Evolutionary conservation across 2,329 filamentous ascomycete species (phyloP).

Genomic region (Fusarium circinatum): DNA sequence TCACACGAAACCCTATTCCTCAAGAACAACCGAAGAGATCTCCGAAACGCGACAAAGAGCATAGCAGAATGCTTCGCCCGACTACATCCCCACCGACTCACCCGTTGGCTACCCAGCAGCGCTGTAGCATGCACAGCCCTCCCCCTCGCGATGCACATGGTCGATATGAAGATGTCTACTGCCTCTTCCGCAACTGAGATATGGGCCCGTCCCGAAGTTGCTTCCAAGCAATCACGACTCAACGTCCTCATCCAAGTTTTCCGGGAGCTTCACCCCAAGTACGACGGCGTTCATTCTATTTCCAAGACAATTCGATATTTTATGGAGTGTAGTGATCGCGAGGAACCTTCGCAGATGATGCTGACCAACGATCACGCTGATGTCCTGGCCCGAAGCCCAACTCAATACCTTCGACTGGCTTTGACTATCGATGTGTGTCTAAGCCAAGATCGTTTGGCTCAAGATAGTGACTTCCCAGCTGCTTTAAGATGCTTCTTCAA

Average conservation of each 20-base stretch:
- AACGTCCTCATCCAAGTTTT: constrained; percentile 36
- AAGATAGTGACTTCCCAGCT: constrained; percentile 32
- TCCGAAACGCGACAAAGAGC: constrained; percentile 25
- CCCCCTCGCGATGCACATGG: constrained; percentile 32
- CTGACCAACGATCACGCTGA: background rate
- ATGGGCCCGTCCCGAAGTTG: constrained; percentile 16
- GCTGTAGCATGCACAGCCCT: constrained; percentile 36
- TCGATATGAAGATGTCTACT: constrained; percentile 30
- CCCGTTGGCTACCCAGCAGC: constrained; percentile 35
- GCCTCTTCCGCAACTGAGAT: constrained; percentile 20
- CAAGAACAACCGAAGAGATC: constrained; percentile 25
- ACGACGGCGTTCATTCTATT: constrained; percentile 35
- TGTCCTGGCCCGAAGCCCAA: constrained; percentile 24
- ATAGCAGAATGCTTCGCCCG: constrained; percentile 30
- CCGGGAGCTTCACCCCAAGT: constrained; percentile 29
- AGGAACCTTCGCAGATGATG: background rate
- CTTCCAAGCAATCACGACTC: constrained; percentile 27
- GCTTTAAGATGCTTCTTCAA: background rate
- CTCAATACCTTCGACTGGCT: constrained; percentile 25
- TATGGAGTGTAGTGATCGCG: constrained; percentile 30
- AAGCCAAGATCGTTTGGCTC: constrained; percentile 26
- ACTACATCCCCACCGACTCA: constrained; percentile 13
- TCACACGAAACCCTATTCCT: constrained; percentile 17
- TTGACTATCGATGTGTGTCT: constrained; percentile 35
- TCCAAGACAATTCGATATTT: constrained; percentile 37